phyloP scores from a whole-genome alignment of 2,329 filamentous ascomycete genomes.

The Stenocarpella maydis region DNA sequence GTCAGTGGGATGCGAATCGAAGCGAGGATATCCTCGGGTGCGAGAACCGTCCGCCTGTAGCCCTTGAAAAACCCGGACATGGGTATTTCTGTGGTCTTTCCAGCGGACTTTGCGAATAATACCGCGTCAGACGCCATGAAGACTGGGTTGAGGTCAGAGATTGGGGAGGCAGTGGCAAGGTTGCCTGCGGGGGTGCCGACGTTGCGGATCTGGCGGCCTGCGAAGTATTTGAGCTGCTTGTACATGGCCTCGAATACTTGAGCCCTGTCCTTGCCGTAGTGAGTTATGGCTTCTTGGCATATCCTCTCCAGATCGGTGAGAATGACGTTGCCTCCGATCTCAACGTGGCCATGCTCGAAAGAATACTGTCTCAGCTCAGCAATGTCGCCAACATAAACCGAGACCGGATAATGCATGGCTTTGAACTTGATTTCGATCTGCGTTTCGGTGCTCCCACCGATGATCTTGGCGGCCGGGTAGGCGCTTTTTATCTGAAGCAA shows the following conservation, averaged over 20 bases:
- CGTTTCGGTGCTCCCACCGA: conserved; percentile 94
- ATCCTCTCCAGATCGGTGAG: conserved; percentile 91
- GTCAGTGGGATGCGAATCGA: conserved; percentile 86
- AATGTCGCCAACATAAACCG: conserved; percentile 93
- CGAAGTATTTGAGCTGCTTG: conserved; percentile 95
- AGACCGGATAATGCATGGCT: conserved; percentile 86
- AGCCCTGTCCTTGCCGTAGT: conserved; percentile 74
- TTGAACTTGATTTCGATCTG: conserved; percentile 99
- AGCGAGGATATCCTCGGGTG: conserved; percentile 83
- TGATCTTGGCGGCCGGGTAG: conserved; percentile 88
- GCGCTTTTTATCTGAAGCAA: conserved; percentile 89
- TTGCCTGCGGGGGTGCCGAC: conserved; percentile 98
- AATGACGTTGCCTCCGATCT: conserved; percentile 91
- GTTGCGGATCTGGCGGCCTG: conserved; percentile 93
- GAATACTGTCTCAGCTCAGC: conserved; percentile 84
- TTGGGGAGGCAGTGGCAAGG: conserved; percentile 91
- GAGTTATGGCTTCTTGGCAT: conserved; percentile 78
- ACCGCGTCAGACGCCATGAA: conserved; percentile 87
- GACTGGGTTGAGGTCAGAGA: conserved; percentile 94
- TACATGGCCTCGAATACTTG: conserved; percentile 91
- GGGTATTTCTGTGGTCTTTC: conserved; percentile 81
- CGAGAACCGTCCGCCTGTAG: conserved; percentile 84
- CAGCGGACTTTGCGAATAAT: conserved; percentile 79
- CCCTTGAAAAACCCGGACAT: conserved; percentile 94
- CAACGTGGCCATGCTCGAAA: conserved; percentile 82